Evolutionary conservation across 768 basidiomycete genomes (phyloP).

Genomic region (Amanita phalloides): DNA sequence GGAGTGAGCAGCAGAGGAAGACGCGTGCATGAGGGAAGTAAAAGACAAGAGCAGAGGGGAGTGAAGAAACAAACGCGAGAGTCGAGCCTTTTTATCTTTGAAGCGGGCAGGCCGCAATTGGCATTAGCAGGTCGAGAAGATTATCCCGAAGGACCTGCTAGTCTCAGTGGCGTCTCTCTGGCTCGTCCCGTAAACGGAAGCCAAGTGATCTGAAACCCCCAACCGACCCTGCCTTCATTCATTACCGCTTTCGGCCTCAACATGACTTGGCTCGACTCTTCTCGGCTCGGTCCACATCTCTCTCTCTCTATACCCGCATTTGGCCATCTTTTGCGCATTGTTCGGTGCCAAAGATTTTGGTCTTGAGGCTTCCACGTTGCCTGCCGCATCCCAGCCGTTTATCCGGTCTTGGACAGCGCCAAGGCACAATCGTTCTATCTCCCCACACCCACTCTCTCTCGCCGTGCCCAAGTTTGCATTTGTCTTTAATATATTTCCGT

Average conservation of each 20-base stretch:
- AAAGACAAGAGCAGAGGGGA: slow-evolving; percentile 6
- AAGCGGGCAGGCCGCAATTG: slow-evolving; percentile 8
- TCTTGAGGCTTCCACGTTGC: neutral
- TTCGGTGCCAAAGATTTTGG: neutral
- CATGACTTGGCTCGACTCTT: neutral
- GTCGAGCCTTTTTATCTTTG: slow-evolving; percentile 22
- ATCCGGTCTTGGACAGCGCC: neutral
- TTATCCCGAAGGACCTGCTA: slow-evolving; percentile 7
- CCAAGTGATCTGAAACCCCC: neutral
- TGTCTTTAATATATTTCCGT: no score
- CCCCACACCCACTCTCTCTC: no score
- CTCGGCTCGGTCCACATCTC: neutral
- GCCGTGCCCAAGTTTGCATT: no score
- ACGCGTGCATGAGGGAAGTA: slow-evolving; percentile 4
- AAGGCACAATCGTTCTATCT: slow-evolving; percentile 1
- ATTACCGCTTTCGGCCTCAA: neutral
- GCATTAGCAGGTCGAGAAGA: slow-evolving; percentile 4
- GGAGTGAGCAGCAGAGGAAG: slow-evolving; percentile 9
- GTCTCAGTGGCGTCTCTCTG: slow-evolving; percentile 3
- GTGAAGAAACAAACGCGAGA: slow-evolving; percentile 12
- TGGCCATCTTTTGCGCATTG: neutral
- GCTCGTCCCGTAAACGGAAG: neutral
- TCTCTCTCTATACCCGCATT: neutral
- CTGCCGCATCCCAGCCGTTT: neutral
- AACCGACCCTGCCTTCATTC: slow-evolving; percentile 2